Evolutionary conservation across 805 yeast species (phyloP), one percentile per base, ranked within the genome.

Genomic region (Alloascoidea africana): DNA sequence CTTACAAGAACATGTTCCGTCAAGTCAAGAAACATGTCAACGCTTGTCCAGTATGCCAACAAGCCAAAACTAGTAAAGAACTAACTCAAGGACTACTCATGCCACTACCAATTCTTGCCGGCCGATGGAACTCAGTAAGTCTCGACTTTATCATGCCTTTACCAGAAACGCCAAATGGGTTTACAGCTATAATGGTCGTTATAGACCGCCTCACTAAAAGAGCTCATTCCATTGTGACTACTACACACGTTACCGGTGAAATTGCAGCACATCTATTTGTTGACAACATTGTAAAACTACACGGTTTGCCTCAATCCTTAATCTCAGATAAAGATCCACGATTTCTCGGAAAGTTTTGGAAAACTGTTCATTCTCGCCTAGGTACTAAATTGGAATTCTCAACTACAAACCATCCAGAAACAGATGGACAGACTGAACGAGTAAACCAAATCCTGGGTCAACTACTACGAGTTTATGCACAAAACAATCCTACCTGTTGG

Each of bases 361-460:
- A 11, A 6, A 16, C 34, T 2, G n/a, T 45, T 3, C 38, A 35
- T 11, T 4, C 27, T 13, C 5, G 17, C 2, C 18, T 44, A 3
- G 45, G 43, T 3, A 19, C 38, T 4, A 17, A 32, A n/a, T 32
- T 44, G 3, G 19, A 32, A 17, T 17, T 42, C 17, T 33, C 42
- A 2, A 43, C 44, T 2, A 23, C 44, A 4, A 33, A 15, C 2
- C 41, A 40, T 33, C 46, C 42, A 11, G 27, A 43, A 27, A 36
- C 43, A 3, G 46, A 42, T 36, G 46, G 44, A 11, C 45, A 43
- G 23, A 43, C 44, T n/a, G 46, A 42, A n/a, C n/a, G n/a, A n/a
- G n/a, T n/a, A n/a, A n/a, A n/a, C n/a, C n/a, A n/a, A n/a, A n/a
- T n/a, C n/a, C n/a, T n/a, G n/a, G n/a, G n/a, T n/a, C n/a, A n/a